phyloP scores from a whole-genome alignment of 441 rosid genomes.

The Eruca vesicaria region DNA sequence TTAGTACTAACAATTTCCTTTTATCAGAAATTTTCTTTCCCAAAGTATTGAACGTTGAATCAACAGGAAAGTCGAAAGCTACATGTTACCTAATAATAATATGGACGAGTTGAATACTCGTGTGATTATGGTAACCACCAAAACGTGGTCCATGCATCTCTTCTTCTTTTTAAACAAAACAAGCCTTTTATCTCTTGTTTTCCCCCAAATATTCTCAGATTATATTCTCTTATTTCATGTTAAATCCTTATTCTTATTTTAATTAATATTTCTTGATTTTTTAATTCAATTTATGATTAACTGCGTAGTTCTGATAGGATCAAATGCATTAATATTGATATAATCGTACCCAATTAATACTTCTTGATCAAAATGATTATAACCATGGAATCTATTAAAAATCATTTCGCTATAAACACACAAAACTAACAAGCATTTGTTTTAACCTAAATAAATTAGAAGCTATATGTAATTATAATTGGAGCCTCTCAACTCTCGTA shows the following conservation, averaged over 20 bases:
- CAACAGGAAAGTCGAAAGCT: slow-evolving; percentile 29
- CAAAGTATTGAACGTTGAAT: slow-evolving; percentile 22
- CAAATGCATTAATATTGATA: too few relatives aligned
- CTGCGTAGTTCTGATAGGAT: too few relatives aligned
- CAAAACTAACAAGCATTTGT: too few relatives aligned
- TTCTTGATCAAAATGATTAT: background rate
- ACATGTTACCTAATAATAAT: slow-evolving; percentile 31
- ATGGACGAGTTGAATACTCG: slow-evolving; percentile 29
- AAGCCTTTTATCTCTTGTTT: slow-evolving; percentile 21
- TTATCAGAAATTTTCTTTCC: slow-evolving; percentile 5
- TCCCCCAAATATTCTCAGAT: background rate
- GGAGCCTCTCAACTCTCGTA: too few relatives aligned
- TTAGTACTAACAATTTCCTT: background rate
- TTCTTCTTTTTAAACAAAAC: background rate
- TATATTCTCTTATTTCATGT: slow-evolving; percentile 5
- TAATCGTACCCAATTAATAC: too few relatives aligned
- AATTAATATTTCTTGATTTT: background rate
- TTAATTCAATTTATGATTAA: too few relatives aligned
- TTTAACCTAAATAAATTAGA: too few relatives aligned
- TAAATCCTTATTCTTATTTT: background rate
- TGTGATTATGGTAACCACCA: slow-evolving; percentile 39
- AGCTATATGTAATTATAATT: too few relatives aligned
- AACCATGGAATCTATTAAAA: background rate
- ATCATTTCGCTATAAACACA: background rate
- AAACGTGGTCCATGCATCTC: slow-evolving; percentile 36